Conservation (phyloP, 345 rosid genomes). For the Camelina neglecta region DNA sequence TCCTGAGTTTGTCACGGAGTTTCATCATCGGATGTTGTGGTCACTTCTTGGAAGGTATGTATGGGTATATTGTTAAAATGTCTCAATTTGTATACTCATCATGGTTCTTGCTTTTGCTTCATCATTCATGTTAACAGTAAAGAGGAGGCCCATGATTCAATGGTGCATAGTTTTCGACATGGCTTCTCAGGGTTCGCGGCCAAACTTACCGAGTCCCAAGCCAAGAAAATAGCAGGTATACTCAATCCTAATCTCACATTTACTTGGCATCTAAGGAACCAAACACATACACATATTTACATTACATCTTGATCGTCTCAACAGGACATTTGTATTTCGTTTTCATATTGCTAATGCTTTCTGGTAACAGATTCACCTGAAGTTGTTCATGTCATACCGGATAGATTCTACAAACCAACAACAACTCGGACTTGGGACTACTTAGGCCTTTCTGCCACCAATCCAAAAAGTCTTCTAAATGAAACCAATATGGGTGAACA, state of each 20-base stretch:
- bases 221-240: conserved; percentile 46
- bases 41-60: conserved; percentile 43
- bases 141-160: conserved; percentile 48
- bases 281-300: neutral
- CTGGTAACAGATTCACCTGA: conserved; percentile 43
- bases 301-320: conserved; percentile 8
- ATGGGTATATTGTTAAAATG: neutral
- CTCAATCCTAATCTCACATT: neutral
- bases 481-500: conserved; percentile 45
- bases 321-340: neutral
- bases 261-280: neutral
- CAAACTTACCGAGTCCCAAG: conserved; percentile 51
- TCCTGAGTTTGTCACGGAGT: conserved; percentile 40
- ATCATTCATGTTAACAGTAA: conserved; percentile 44
- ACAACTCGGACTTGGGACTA: conserved; percentile 64
- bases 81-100: conserved; percentile 19
- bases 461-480: conserved; percentile 33
- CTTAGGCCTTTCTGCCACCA: conserved; percentile 45
- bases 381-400: conserved; percentile 50
- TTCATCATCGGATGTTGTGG: conserved; percentile 45
- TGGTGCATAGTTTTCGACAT: conserved; percentile 54
- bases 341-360: neutral
- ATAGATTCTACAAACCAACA: conserved; percentile 44
- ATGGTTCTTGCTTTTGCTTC: conserved; percentile 25
- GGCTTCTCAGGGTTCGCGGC: conserved; percentile 63